Evolutionary conservation across 75 land plant species (phyloP), one percentile per base, ranked within the genome.

Genomic region (Pinus albicaulis): DNA sequence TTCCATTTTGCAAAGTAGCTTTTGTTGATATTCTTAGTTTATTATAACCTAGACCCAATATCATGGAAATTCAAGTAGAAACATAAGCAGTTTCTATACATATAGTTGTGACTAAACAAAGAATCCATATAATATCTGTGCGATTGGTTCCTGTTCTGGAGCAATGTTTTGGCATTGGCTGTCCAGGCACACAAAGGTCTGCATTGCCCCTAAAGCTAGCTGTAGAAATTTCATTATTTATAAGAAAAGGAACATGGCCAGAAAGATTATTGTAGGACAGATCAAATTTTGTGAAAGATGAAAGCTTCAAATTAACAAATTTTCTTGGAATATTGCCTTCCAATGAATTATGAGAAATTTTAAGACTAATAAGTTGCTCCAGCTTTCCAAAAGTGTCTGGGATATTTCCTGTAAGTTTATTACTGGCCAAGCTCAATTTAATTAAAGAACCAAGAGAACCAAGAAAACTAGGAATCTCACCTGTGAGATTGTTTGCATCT

Each of bases 221-320:
- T 25, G 24, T 56, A 23, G 76, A 59, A 57, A 71, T 59, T 53
- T 61, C 59, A 31, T 74, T 74, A 53, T 73, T 73, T 13, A 83
- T 82, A 59, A 31, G 57, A 22, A 72, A 60, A 44, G 84, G 84
- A 14, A 84, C 70, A 23, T 24, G 61, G 22, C 86, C 86, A 59
- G 84, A 82, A 16, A 84, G 60, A 41, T 81, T 74, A 76, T 84
- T 84, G 80, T 57, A 84, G 2, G 86, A 84, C 8, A 82, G 22
- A 66, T 84, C 84, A 22, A 84, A 72, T 20, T 11, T 22, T 36
- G 55, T 26, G 66, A 78, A 23, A 55, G 79, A 74, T 34, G 76
- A 34, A 52, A 83, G 48, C 16, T 57, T 44, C 52, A 82, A 52
- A 25, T 61, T 23, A 12, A 71, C 22, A 57, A 82, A 76, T 59